Percentiles rank a stretch among this genome's conserved stretches.
Conservation (phyloP, 129 eudicot species). For the Daucus carota region DH1_v3.0 NC_030381.2:52881001-52881500, state of each 20-base stretch:
- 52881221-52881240: background rate
- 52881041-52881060: background rate
- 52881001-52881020: background rate
- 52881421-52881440: slow-evolving; percentile 5
- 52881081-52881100: background rate
- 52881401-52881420: background rate
- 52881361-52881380: no score
- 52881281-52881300: background rate
- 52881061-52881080: background rate
- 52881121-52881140: background rate
- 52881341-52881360: background rate
- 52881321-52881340: background rate
- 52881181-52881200: background rate
- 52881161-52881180: background rate
- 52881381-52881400: background rate
- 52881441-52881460: background rate
- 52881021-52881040: background rate
- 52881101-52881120: background rate
- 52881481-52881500: slow-evolving; percentile 1
- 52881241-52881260: background rate
- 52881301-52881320: background rate
- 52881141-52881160: slow-evolving; percentile 1
- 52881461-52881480: background rate
- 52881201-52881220: background rate
- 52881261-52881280: background rate